Conservation (phyloP, 2,329 filamentous ascomycete species). For the Metarhizium rileyi region DNA sequence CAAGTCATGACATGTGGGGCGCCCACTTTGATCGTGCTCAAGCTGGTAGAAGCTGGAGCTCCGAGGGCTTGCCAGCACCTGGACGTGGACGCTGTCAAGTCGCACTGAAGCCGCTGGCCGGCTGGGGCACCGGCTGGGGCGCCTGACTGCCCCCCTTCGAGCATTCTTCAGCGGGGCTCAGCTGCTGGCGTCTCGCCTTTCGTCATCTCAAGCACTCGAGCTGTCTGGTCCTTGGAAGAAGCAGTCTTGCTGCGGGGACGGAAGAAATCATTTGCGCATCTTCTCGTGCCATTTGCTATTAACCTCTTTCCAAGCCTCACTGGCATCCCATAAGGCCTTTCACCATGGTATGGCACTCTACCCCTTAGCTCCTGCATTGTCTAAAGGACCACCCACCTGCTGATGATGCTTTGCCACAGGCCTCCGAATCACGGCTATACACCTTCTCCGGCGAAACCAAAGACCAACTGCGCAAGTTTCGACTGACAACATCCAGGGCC, state of each 20-base stretch:
- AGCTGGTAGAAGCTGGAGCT: too few relatives aligned
- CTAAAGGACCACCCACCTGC: not conserved
- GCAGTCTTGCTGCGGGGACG: not conserved
- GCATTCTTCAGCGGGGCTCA: too few relatives aligned
- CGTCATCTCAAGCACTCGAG: not conserved
- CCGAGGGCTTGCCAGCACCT: too few relatives aligned
- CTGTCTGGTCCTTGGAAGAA: not conserved
- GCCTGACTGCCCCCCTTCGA: too few relatives aligned
- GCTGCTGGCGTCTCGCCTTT: too few relatives aligned
- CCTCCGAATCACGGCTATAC: constrained; percentile 81
- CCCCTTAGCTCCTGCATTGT: not conserved
- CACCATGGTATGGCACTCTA: not conserved
- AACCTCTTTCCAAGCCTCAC: not conserved
- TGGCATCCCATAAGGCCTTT: not conserved
- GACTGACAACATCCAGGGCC: constrained; percentile 77
- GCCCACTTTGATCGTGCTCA: not conserved
- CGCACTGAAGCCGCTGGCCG: too few relatives aligned
- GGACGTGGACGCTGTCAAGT: too few relatives aligned
- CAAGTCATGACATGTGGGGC: not conserved
- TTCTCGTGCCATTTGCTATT: not conserved
- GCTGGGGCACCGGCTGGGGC: too few relatives aligned
- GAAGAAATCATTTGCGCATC: not conserved
- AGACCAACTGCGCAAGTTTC: constrained; percentile 87
- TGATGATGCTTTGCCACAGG: constrained; percentile 14
- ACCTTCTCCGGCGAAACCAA: constrained; percentile 87